phyloP scores from a whole-genome alignment of 768 basidiomycete species.

The Suillus subaureus region DNA sequence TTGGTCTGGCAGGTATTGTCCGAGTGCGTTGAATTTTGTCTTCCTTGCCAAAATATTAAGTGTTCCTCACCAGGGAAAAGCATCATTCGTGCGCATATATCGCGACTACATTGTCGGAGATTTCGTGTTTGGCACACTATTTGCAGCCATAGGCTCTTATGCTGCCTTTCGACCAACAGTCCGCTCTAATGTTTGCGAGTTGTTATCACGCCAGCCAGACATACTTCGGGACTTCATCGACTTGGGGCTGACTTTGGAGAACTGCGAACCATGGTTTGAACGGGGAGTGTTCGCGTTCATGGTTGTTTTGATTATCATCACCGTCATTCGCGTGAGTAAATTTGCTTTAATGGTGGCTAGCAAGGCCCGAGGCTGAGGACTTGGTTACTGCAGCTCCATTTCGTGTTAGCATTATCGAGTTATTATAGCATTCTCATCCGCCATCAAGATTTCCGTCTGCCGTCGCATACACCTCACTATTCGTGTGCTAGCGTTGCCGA shows the following conservation, averaged over 20 bases:
- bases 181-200: conserved; percentile 69
- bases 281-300: conserved; percentile 61
- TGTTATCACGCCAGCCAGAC: conserved; percentile 74
- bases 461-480: conserved; percentile 17
- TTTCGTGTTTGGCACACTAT: conserved; percentile 67
- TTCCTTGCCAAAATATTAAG: background rate
- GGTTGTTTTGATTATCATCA: conserved; percentile 58
- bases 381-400: conserved; percentile 57
- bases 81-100: conserved; percentile 74
- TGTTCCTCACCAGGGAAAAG: conserved; percentile 49
- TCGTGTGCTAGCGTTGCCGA: conserved; percentile 21
- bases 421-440: conserved; percentile 60
- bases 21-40: conserved; percentile 47
- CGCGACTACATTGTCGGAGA: conserved; percentile 83
- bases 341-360: background rate
- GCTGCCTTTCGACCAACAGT: conserved; percentile 56
- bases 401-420: conserved; percentile 70
- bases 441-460: conserved; percentile 32
- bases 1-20: conserved; percentile 70
- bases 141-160: conserved; percentile 58
- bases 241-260: conserved; percentile 74
- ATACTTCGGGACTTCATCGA: conserved; percentile 70
- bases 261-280: conserved; percentile 81
- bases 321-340: conserved; percentile 64
- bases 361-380: conserved; percentile 4